A percentile compares a stretch with the other conserved stretches of the same genome.
Evolutionary conservation across 2,329 filamentous ascomycete genomes (phyloP).

Genomic region (Colletotrichum higginsianum): DNA sequence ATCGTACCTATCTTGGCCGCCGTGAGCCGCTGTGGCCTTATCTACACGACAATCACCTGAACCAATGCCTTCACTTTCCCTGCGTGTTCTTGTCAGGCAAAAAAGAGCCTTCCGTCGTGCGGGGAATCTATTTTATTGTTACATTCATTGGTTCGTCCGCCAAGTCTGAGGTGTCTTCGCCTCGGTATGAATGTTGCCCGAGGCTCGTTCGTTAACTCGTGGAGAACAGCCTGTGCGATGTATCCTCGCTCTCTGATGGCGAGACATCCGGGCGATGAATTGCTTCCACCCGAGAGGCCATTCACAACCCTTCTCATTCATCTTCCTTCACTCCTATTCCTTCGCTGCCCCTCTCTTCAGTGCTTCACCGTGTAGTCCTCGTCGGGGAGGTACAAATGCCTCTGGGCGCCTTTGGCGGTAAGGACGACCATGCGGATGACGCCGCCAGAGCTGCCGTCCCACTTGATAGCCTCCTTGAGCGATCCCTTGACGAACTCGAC

Average conservation of each 20-base stretch:
- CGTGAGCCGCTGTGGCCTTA: slow-evolving; percentile 2
- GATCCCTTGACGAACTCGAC: slow-evolving; percentile 94
- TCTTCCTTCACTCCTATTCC: slow-evolving; percentile 44
- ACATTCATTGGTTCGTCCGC: slow-evolving; percentile 41
- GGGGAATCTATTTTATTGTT: slow-evolving; percentile 42
- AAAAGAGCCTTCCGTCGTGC: slow-evolving; percentile 30
- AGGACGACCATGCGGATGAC: slow-evolving; percentile 98
- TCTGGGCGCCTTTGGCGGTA: slow-evolving; percentile 88
- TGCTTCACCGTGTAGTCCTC: slow-evolving; percentile 84
- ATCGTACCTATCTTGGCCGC: not conserved
- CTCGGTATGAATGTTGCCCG: slow-evolving; percentile 23
- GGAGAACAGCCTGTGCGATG: slow-evolving; percentile 28
- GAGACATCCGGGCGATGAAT: not conserved
- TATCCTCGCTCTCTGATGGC: slow-evolving; percentile 11
- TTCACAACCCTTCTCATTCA: not conserved
- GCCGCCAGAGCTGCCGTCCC: slow-evolving; percentile 98
- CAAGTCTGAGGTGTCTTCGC: slow-evolving; percentile 28
- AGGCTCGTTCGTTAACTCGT: slow-evolving; percentile 36
- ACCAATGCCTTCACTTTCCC: no score
- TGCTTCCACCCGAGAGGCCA: not conserved
- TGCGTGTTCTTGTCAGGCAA: not conserved
- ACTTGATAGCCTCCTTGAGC: slow-evolving; percentile 95
- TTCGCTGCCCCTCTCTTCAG: slow-evolving; percentile 53
- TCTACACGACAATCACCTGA: not conserved
- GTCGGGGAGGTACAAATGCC: slow-evolving; percentile 96